These are phyloP conservation scores for Metschnikowia picachoensis DNA, from an alignment of 805 yeast species.

Conservation along the genomic window DNA sequence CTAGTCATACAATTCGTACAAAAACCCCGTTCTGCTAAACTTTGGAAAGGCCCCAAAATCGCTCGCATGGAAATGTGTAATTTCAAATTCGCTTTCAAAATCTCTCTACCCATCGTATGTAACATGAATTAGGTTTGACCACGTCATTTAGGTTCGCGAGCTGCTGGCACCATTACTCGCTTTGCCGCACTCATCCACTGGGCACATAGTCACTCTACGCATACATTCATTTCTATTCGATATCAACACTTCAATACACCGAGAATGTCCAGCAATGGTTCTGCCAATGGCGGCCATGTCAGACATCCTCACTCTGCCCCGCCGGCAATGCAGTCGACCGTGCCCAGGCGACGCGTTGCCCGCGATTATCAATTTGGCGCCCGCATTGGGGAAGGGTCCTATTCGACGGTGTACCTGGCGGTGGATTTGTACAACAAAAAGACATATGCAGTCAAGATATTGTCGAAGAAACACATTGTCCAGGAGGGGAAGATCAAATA, in stretches of 20 bases:
- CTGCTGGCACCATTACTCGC: constrained; percentile 2
- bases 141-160: no score
- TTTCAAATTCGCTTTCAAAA: no score
- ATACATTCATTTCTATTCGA: no score
- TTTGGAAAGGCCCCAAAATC: no score
- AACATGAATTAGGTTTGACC: no score
- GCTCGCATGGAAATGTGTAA: no score
- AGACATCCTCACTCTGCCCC: neutral
- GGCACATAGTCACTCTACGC: no score
- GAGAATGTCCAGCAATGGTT: constrained; percentile 3
- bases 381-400: constrained; percentile 91
- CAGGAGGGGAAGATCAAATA: constrained; percentile 93
- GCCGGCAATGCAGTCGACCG: neutral
- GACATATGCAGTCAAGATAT: constrained; percentile 85
- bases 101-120: no score
- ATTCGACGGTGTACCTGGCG: constrained; percentile 89
- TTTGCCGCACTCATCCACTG: neutral
- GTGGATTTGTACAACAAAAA: constrained; percentile 68
- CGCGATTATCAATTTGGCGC: constrained; percentile 88
- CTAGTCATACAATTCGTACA: no score
- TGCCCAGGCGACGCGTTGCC: constrained; percentile 42
- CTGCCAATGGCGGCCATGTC: neutral
- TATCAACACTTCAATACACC: neutral
- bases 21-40: no score
- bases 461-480: constrained; percentile 89